Percentiles rank a stretch among this genome's conserved stretches.
Conservation (phyloP, 192 early-diverging fungal species). For the Coemansia pectinata region DNA sequence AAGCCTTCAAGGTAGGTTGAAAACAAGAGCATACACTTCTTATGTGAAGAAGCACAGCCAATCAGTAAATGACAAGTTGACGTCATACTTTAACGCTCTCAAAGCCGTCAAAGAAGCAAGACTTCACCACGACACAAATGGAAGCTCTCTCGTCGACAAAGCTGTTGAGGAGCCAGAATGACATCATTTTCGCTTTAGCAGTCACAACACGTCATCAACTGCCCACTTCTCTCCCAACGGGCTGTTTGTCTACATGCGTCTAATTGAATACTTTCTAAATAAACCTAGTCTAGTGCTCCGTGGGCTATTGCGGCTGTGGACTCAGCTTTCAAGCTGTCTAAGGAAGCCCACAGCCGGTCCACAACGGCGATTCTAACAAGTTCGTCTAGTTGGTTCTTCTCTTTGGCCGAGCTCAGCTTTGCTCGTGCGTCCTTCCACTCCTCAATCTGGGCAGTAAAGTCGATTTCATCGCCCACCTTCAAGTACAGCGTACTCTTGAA, state of each 20-base stretch:
- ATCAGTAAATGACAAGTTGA: too few relatives aligned
- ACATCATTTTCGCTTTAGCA: too few relatives aligned
- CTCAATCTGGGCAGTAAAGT: conserved; percentile 63
- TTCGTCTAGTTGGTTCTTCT: conserved; percentile 29
- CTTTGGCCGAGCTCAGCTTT: conserved; percentile 14
- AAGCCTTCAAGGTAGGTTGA: too few relatives aligned
- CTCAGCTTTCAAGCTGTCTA: conserved; percentile 23
- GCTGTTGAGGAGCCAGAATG: too few relatives aligned
- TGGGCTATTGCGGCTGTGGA: not conserved
- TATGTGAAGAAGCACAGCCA: too few relatives aligned
- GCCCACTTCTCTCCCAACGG: not conserved
- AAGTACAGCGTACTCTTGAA: conserved; percentile 60
- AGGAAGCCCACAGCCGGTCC: conserved; percentile 23
- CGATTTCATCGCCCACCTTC: conserved; percentile 72
- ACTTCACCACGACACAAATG: too few relatives aligned
- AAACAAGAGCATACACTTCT: too few relatives aligned
- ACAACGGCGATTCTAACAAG: conserved; percentile 34
- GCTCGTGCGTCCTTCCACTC: conserved; percentile 48
- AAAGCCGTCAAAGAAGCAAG: too few relatives aligned
- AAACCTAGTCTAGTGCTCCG: conserved; percentile 1
- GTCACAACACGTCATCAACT: too few relatives aligned
- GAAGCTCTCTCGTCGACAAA: too few relatives aligned
- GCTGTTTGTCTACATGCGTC: not conserved
- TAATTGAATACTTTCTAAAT: not conserved
- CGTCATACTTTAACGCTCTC: too few relatives aligned